Base-by-base conservation (phyloP, 306 rosid genomes). In the Dicorynia guianensis region DNA sequence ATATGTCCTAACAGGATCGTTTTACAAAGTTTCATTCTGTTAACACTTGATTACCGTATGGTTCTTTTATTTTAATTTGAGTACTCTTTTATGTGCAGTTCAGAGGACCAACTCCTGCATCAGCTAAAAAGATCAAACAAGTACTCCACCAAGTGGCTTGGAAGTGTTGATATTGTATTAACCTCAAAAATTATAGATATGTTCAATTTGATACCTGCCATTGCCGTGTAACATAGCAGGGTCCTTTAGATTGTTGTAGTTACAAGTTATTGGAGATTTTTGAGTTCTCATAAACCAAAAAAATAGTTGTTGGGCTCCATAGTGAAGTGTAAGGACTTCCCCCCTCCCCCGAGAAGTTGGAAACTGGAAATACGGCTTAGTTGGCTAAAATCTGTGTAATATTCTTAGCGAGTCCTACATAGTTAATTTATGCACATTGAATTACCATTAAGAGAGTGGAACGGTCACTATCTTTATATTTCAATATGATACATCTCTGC, bases 111-210 rank as follows among this genome's bases (percentile, higher is more conserved):
- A 44, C 62, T 34, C 7, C 17, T n/a, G 30, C n/a, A n/a, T 69
- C 74, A 10, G 13, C 74, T n/a, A 36, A 36, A 52, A 69, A 52
- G 36, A 69, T 69, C 34, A 69, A 36, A 69, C 61, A 69, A 35
- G 49, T 62, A 15, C 74, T 69, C 36, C 36, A 36, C 3, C 52
- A 69, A 20, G 74, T 39, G 20, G 62, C 49, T 15, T 69, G 62
- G 62, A 69, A 69, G 49, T 52, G 74, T 36, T 69, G 62, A 52
- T 52, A 18, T n/a, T 39, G 25, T 17, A 5, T 52, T 35, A 25
- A 17, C 9, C n/a, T 11, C 10, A 46, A 12, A 8, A 10, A 46
- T 3, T 13, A 10, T 4, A 46, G 52, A 1, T 0, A 46, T 46
- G 11, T 10, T 44, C 7, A 11, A 44, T 44, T 44, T 40, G 2